A percentile compares a stretch with the other conserved stretches of the same genome.
Conservation (phyloP, 768 basidiomycete species). For the Auricularia heimuer region DNA sequence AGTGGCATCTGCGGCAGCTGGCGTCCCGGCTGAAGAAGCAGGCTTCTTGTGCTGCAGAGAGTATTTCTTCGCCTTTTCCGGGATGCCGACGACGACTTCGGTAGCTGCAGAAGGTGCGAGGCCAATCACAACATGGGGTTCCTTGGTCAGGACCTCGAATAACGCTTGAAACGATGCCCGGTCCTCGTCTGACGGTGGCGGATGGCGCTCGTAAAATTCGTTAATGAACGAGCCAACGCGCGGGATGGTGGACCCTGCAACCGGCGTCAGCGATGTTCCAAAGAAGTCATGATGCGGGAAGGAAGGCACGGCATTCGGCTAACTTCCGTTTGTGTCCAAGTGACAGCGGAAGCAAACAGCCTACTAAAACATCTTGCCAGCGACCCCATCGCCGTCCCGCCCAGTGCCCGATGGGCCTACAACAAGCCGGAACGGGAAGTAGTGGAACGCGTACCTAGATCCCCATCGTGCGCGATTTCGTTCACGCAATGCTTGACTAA, state of each 20-base stretch:
- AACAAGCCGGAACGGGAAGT: not conserved
- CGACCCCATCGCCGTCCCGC: not conserved
- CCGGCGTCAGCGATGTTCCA: not conserved
- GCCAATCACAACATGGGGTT: not conserved
- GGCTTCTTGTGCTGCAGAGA: not conserved
- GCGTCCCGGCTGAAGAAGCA: too few species aligned
- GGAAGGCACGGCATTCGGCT: not conserved
- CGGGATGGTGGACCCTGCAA: not conserved
- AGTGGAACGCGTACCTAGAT: not conserved
- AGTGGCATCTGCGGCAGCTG: too few species aligned
- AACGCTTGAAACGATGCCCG: not conserved
- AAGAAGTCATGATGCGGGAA: not conserved
- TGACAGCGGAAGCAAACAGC: slow-evolving; percentile 1
- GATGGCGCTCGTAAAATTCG: not conserved
- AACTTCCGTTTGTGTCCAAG: not conserved
- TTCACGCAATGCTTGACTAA: not conserved
- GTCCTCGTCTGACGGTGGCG: not conserved
- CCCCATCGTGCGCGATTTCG: not conserved
- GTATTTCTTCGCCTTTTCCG: not conserved
- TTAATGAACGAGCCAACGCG: not conserved
- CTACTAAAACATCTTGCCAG: not conserved
- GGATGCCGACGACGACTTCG: not conserved
- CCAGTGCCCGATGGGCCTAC: not conserved
- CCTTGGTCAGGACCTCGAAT: not conserved
- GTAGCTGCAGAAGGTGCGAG: not conserved